Evolutionary conservation across 2,329 filamentous ascomycete species (phyloP), one percentile per base, ranked within the genome.

Genomic region (Diaporthe humulicola): DNA sequence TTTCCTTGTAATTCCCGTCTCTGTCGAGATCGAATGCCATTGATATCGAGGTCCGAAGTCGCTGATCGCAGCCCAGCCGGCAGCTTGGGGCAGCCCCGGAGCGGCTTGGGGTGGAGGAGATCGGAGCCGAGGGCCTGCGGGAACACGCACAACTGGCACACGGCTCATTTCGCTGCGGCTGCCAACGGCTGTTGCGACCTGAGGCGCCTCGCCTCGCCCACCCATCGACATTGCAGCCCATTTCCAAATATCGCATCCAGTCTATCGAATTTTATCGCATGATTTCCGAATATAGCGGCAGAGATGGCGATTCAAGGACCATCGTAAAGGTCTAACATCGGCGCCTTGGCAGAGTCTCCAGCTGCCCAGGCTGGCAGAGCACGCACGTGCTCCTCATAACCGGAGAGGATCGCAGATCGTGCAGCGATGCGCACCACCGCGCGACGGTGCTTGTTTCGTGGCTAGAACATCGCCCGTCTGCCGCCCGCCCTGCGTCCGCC

Each of bases 21-120:
- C 45, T 28, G 48, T 38, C n/a, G 48, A 40, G 15, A 33, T 69
- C 15, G 33, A 40, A 40, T 38, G 3, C 9, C 48, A 54, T 17
- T 17, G 48, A 30, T 69, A 2, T 69, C 17, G 33, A 69, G 48
- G 48, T 69, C 64, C 64, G 64, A 69, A 69, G 64, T 69, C 64
- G 64, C 64, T 52, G 33, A 28, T 54, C 22, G 48, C 17, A 9
- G 45, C 64, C 48, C 33, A 69, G 64, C 64, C 64, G 64, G 48
- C 64, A 69, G 45, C 45, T 25, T 69, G 33, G 19, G 33, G n/a
- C 61, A 48, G 60, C 8, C 38, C 30, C 28, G 40, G 40, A 10
- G 50, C 54, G 33, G 54, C 30, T 36, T 33, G 54, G 54, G 19
- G 17, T 52, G 30, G 45, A 67, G 61, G 30, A 17, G 15, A 40